A percentile compares a stretch with the other conserved stretches of the same genome.
Evolutionary conservation across 768 basidiomycete species (phyloP).

Genomic region (Trametes coccinea): DNA sequence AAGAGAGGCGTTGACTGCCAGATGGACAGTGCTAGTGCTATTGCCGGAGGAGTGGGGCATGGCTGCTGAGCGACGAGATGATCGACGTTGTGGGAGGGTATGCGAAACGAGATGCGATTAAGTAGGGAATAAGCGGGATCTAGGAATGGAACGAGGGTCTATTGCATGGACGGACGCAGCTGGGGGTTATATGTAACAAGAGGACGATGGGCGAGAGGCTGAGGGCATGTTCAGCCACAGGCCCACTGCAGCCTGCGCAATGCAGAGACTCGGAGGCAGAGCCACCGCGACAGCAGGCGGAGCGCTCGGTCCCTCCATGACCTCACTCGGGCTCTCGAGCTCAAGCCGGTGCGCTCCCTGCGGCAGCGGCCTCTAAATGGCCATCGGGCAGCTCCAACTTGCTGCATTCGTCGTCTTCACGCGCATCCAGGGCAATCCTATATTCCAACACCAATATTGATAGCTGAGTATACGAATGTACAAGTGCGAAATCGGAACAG

Average conservation of each 20-base stretch:
- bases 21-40: not conserved
- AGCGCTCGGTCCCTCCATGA: slow-evolving; percentile 15
- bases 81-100: not conserved
- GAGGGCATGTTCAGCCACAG: slow-evolving; percentile 4
- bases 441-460: slow-evolving; percentile 25
- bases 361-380: too few species aligned
- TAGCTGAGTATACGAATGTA: slow-evolving; percentile 26
- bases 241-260: not conserved
- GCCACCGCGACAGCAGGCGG: slow-evolving; percentile 2
- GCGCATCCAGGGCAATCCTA: not conserved
- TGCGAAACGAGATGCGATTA: not conserved
- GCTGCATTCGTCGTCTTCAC: not conserved
- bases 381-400: not conserved
- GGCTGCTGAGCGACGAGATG: not conserved
- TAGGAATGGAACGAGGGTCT: not conserved
- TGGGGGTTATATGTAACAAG: not conserved
- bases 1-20: slow-evolving; percentile 20
- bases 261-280: not conserved
- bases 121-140: not conserved
- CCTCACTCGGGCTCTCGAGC: not conserved
- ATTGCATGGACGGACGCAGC: slow-evolving; percentile 4
- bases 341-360: too few species aligned
- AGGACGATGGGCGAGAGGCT: not conserved
- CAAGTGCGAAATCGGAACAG: slow-evolving; percentile 20
- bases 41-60: not conserved